phyloP scores from a whole-genome alignment of 208 protist genomes.

The Leishmania tarentolae region DNA sequence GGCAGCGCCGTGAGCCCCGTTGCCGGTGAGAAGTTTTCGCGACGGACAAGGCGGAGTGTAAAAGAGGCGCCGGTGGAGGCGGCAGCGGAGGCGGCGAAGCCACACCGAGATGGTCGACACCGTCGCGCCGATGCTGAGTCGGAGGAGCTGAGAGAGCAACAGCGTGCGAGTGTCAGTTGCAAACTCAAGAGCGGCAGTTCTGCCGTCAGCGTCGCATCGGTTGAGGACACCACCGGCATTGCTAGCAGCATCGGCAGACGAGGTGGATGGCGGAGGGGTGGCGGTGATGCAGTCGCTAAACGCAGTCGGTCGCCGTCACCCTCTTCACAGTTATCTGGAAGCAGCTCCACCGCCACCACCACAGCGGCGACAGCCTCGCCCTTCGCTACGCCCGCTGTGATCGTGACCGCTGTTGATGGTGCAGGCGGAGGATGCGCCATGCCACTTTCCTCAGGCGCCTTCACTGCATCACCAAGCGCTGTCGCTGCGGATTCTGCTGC shows the following conservation, averaged over 20 bases:
- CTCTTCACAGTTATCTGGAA: neutral
- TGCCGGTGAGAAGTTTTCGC: neutral
- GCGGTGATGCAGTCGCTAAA: constrained; percentile 5
- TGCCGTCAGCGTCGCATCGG: neutral
- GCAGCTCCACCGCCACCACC: too few species aligned
- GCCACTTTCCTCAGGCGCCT: neutral
- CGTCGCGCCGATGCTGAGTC: constrained; percentile 13
- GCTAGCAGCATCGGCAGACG: neutral
- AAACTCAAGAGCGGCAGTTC: neutral
- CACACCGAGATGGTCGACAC: constrained; percentile 16
- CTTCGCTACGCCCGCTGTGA: constrained; percentile 1
- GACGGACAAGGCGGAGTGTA: neutral
- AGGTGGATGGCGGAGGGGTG: constrained; percentile 9
- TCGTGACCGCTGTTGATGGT: neutral
- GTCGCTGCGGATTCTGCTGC: neutral
- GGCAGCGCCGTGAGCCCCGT: neutral
- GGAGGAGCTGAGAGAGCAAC: neutral
- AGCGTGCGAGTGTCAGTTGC: neutral
- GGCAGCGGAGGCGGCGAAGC: constrained; percentile 8
- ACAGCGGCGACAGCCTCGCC: neutral
- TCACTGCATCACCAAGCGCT: neutral
- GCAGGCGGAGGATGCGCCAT: neutral
- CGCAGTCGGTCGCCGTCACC: constrained; percentile 29
- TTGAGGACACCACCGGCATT: too few species aligned
- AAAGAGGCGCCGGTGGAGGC: constrained; percentile 4